A percentile compares a stretch with the other conserved stretches of the same genome.
phyloP scores from a whole-genome alignment of 192 early-diverging fungal genomes.

The Allomyces arbusculus region DNA sequence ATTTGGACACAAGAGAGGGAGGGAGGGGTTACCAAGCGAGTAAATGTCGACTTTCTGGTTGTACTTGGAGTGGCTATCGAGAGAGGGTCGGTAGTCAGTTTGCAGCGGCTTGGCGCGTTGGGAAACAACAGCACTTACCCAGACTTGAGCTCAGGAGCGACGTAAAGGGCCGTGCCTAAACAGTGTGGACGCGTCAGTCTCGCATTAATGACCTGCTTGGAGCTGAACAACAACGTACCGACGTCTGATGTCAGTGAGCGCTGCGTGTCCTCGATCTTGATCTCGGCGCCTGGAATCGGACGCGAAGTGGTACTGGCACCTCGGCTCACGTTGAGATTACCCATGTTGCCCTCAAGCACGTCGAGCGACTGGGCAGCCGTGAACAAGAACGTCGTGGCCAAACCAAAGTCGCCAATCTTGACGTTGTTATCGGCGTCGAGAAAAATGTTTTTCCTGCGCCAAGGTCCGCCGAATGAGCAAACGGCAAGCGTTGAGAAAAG shows the following conservation, averaged over 20 bases:
- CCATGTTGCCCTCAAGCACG: too few relatives aligned
- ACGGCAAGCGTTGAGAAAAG: too few relatives aligned
- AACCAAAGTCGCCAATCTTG: conserved; percentile 57
- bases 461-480: too few relatives aligned
- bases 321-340: too few relatives aligned
- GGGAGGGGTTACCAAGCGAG: conserved; percentile 28
- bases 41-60: conserved; percentile 68
- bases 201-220: too few relatives aligned
- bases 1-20: background rate
- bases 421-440: conserved; percentile 20
- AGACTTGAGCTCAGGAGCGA: conserved; percentile 32
- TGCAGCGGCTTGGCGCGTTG: too few relatives aligned
- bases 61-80: conserved; percentile 18
- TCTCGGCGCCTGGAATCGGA: too few relatives aligned
- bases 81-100: too few relatives aligned
- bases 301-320: too few relatives aligned
- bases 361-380: background rate
- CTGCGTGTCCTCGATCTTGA: conserved; percentile 10
- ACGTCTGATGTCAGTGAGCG: conserved; percentile 59
- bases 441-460: conserved; percentile 10
- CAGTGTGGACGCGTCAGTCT: too few relatives aligned
- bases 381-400: conserved; percentile 28
- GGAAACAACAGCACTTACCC: background rate
- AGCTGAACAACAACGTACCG: too few relatives aligned
- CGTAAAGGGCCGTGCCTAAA: conserved; percentile 72